A percentile compares a stretch with the other conserved stretches of the same genome.
Evolutionary conservation across 2,329 filamentous ascomycete genomes (phyloP).

Genomic region (Monilinia laxa): DNA sequence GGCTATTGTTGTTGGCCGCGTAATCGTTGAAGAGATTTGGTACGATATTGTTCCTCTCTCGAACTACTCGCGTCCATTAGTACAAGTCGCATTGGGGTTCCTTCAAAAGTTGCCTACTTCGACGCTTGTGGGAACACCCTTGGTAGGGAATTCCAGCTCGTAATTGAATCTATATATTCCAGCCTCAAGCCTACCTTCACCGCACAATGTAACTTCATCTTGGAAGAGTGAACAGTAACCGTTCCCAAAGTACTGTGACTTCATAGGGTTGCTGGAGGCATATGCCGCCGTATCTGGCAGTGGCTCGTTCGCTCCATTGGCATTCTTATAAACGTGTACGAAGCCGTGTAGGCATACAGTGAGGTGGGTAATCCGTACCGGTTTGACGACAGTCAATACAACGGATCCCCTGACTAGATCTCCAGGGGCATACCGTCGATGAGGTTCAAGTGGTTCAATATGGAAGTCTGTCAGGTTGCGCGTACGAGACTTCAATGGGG

Average conservation of each 20-base stretch:
- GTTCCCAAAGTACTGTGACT: constrained; percentile 65
- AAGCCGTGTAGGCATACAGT: constrained; percentile 76
- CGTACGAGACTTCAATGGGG: constrained; percentile 46
- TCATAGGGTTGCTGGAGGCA: constrained; percentile 42
- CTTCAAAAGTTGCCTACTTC: constrained; percentile 63
- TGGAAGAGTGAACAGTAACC: constrained; percentile 79
- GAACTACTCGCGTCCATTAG: constrained; percentile 59
- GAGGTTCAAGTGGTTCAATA: constrained; percentile 73
- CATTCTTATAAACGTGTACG: constrained; percentile 72
- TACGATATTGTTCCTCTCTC: constrained; percentile 93
- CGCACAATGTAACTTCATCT: constrained; percentile 77
- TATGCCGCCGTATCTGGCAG: constrained; percentile 41
- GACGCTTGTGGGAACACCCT: constrained; percentile 83
- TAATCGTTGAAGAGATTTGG: constrained; percentile 84
- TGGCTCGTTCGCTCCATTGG: constrained; percentile 54
- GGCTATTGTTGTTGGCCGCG: constrained; percentile 81
- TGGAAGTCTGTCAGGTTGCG: constrained; percentile 77
- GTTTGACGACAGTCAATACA: constrained; percentile 69
- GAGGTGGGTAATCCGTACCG: constrained; percentile 75
- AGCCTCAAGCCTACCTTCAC: constrained; percentile 71
- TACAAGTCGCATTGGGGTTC: constrained; percentile 14
- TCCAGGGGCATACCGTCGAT: constrained; percentile 72
- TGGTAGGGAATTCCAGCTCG: constrained; percentile 66
- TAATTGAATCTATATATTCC: constrained; percentile 80
- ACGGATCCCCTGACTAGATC: constrained; percentile 72